Conservation (phyloP, 495 filamentous ascomycete genomes). For the Cryomyces minteri region DNA sequence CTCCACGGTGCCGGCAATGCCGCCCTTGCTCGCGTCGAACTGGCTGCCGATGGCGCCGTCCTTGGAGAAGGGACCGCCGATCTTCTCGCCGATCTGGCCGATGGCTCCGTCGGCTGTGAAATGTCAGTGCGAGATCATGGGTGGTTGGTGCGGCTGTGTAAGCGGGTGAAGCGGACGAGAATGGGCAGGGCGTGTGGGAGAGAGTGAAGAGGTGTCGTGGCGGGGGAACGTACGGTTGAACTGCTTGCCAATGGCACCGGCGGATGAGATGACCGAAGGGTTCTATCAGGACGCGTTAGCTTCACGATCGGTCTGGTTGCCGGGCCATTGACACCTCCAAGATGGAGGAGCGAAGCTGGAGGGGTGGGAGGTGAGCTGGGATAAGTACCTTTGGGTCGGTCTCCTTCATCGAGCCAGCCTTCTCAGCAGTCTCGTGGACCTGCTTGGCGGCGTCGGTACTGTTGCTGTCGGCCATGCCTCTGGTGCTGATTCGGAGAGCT, state of each 20-base stretch:
- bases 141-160: background rate
- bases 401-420: background rate
- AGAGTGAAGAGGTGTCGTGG: background rate
- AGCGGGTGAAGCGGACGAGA: too few species aligned
- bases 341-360: background rate
- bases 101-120: conserved; percentile 1
- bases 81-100: conserved; percentile 6
- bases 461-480: background rate
- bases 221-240: conserved; percentile 3
- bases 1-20: conserved; percentile 28
- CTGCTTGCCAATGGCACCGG: conserved; percentile 8
- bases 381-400: background rate
- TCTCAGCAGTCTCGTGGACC: background rate
- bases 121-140: background rate
- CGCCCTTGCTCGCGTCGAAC: conserved; percentile 27
- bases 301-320: background rate
- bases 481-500: background rate
- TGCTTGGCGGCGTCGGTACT: background rate
- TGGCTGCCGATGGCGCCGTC: conserved; percentile 29
- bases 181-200: background rate
- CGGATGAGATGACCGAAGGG: conserved; percentile 7
- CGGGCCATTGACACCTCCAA: background rate
- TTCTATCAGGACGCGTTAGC: conserved; percentile 1
- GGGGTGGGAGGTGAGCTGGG: background rate
- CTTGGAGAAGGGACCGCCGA: conserved; percentile 14